Evolutionary conservation across 495 filamentous ascomycete genomes (phyloP), one percentile per base, ranked within the genome.

Genomic region (Venustampulla echinocandica): DNA sequence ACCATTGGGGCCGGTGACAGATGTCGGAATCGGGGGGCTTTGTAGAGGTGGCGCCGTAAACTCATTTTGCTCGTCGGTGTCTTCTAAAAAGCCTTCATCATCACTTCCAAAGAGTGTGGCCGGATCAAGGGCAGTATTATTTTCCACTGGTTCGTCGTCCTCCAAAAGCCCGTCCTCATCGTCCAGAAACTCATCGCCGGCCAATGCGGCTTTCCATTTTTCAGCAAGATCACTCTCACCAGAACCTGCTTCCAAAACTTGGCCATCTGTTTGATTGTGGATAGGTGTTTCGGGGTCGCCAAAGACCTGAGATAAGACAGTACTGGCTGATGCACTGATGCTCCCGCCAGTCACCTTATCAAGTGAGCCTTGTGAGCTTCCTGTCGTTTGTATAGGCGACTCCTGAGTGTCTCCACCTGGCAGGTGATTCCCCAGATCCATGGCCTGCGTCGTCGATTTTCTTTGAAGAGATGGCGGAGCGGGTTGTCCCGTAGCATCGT

Each of bases 181-280:
- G 38, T 83, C 75, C 33, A 89, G 64, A 17, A 87, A 69, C 44
- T 90, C 86, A 53, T 92, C 89, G 32, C 79, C 82, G 24, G 66
- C 84, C 53, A 96, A 70, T 48, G 85, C 84, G 34, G 81, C 85
- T 54, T 87, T 70, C 92, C 92, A 96, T 52, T 81, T 77, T 1
- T 83, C 84, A 37, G 84, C 82, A 5, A 92, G 63, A 53, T 92
- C 82, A 22, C 73, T 70, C 32, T 80, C 74, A 10, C 33, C 30
- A n/a, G 50, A 33, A 15, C 51, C 50, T 22, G 18, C 3, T 62
- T 46, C 63, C 50, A 19, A 60, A 54, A 4, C 60, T 47, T 42
- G 52, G 11, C 41, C 38, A 23, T 63, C 60, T 0, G 63, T 37
- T 4, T 63, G 59, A 6, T 58, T 60, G 17, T 46, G 33, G 11